Percentiles rank a stretch among this genome's conserved stretches.
Conservation (phyloP, 2,329 filamentous ascomycete genomes). For the Colletotrichum sp. region DNA sequence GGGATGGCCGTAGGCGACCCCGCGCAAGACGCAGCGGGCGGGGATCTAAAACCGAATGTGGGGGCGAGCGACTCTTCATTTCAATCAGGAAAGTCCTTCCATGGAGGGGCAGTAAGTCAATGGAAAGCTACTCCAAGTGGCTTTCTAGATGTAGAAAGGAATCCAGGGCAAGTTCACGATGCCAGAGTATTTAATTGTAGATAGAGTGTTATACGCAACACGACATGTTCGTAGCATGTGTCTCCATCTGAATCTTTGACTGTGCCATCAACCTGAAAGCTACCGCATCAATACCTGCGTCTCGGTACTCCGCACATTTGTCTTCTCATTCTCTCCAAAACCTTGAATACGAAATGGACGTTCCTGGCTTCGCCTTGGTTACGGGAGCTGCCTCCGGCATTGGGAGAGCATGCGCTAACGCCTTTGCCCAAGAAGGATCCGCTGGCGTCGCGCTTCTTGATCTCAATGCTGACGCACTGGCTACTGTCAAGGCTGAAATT, state of each 20-base stretch:
- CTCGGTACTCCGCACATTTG: background rate
- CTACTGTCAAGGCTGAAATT: conserved; percentile 23
- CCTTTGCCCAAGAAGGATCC: conserved; percentile 30
- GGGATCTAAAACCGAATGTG: background rate
- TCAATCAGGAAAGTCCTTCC: background rate
- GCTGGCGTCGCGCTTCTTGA: conserved; percentile 33
- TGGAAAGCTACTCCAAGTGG: background rate
- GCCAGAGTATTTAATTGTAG: background rate
- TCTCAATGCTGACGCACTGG: conserved; percentile 17
- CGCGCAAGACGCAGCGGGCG: background rate
- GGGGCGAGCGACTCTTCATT: background rate
- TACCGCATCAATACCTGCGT: background rate
- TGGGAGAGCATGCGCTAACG: conserved; percentile 31
- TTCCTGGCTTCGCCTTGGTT: conserved; percentile 35
- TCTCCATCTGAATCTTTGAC: background rate
- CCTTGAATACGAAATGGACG: conserved; percentile 22
- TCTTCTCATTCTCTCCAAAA: background rate
- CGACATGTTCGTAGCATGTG: background rate
- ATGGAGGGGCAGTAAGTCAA: background rate
- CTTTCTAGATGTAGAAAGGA: background rate
- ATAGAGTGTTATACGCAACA: background rate
- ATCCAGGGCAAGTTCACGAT: background rate
- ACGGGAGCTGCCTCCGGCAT: conserved; percentile 36
- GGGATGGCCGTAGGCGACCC: background rate
- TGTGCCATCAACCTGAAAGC: background rate